Percentiles rank a stretch among this genome's conserved stretches.
These are phyloP conservation scores for Mucor plumbeus DNA, from an alignment of 371 early-diverging fungal genomes.

Conservation along the genomic window DNA sequence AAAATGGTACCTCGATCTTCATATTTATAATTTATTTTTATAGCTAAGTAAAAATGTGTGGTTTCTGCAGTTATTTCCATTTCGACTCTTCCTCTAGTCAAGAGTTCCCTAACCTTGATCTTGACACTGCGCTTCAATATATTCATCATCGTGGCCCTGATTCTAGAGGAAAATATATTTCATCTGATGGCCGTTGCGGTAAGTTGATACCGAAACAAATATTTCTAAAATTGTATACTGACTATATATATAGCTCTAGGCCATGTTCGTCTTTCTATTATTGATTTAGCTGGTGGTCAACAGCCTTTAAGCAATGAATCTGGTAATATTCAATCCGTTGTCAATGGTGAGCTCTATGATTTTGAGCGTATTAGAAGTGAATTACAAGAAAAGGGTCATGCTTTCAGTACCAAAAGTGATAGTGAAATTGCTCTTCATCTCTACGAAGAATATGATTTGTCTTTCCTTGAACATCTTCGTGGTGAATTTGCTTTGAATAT, in stretches of 20 bases:
- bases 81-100: conserved; percentile 14
- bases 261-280: conserved; percentile 30
- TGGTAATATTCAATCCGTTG: conserved; percentile 19
- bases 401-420: conserved; percentile 29
- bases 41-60: conserved; percentile 24
- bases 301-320: conserved; percentile 19
- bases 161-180: conserved; percentile 20
- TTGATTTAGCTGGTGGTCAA: conserved; percentile 30
- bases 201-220: neutral
- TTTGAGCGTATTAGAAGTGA: conserved; percentile 25
- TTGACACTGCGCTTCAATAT: conserved; percentile 23
- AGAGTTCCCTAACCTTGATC: conserved; percentile 21
- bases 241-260: conserved; percentile 14
- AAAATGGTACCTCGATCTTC: neutral
- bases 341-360: conserved; percentile 35
- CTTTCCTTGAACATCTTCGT: conserved; percentile 28
- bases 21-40: neutral
- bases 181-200: conserved; percentile 29
- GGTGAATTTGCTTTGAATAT: conserved; percentile 30
- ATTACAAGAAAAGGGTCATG: conserved; percentile 17
- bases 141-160: conserved; percentile 33
- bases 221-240: neutral
- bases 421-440: conserved; percentile 33
- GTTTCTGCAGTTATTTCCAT: conserved; percentile 32
- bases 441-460: conserved; percentile 22